Evolutionary conservation across 768 basidiomycete genomes (phyloP).

Genomic region (Lactifluus volemus): DNA sequence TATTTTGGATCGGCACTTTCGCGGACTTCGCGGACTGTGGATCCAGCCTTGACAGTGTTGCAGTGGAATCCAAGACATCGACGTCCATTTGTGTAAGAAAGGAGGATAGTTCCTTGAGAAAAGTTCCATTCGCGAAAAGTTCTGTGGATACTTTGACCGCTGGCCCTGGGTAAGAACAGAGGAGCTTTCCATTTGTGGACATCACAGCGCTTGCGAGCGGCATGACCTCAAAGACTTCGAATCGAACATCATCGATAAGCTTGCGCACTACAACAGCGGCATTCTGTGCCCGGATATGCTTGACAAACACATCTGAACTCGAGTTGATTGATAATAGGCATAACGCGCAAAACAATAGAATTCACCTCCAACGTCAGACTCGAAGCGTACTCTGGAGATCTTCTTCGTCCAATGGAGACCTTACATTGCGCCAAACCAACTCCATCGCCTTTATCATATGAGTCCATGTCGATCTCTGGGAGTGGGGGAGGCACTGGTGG

Average conservation of each 20-base stretch:
- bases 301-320: neutral
- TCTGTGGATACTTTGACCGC: slow-evolving; percentile 30
- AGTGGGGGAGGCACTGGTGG: neutral
- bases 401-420: neutral
- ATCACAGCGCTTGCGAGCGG: slow-evolving; percentile 31
- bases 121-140: slow-evolving; percentile 24
- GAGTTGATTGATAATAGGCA: neutral
- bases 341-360: neutral
- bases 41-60: slow-evolving; percentile 29
- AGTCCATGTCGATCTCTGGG: neutral
- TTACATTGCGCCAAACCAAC: neutral
- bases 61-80: slow-evolving; percentile 28
- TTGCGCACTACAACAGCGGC: neutral
- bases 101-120: slow-evolving; percentile 29
- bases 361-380: neutral
- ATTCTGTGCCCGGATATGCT: slow-evolving; percentile 7
- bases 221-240: slow-evolving; percentile 37
- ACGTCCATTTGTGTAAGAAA: slow-evolving; percentile 32
- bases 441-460: slow-evolving; percentile 3
- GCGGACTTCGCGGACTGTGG: slow-evolving; percentile 26
- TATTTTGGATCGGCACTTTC: slow-evolving; percentile 37
- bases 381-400: neutral
- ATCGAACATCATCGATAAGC: neutral
- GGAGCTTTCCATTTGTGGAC: slow-evolving; percentile 32
- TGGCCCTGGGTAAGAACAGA: slow-evolving; percentile 39